Evolutionary conservation across 352 stramenopile genomes (phyloP).

Genomic region (Phytophthora kernoviae): DNA sequence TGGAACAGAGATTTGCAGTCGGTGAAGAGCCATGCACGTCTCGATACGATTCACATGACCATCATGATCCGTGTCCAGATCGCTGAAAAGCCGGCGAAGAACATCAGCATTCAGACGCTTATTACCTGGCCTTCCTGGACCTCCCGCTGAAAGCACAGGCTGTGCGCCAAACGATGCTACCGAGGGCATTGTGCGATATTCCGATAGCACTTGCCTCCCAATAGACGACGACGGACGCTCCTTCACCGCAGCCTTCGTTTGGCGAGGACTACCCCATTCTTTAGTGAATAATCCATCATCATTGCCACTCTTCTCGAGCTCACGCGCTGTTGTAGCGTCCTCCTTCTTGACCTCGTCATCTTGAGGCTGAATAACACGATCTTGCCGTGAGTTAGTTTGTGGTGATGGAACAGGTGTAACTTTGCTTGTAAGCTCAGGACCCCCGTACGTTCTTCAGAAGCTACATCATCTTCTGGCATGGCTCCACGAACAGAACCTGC

Average conservation of each 20-base stretch:
- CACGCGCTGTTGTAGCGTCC: background rate
- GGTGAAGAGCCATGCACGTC: slow-evolving; percentile 72
- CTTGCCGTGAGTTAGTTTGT: background rate
- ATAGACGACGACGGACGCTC: slow-evolving; percentile 47
- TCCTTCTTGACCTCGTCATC: background rate
- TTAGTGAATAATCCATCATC: slow-evolving; percentile 1
- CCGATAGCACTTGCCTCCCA: slow-evolving; percentile 69
- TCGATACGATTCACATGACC: slow-evolving; percentile 76
- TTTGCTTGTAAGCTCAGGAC: background rate
- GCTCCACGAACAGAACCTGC: background rate
- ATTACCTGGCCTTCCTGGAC: slow-evolving; percentile 11
- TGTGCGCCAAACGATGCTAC: slow-evolving; percentile 59
- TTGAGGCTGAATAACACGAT: background rate
- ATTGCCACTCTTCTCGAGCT: background rate
- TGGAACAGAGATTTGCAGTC: slow-evolving; percentile 65
- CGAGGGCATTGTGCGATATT: slow-evolving; percentile 71
- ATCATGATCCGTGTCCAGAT: slow-evolving; percentile 72
- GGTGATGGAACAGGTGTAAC: background rate
- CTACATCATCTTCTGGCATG: background rate
- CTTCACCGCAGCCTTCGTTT: background rate
- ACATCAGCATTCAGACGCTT: slow-evolving; percentile 54
- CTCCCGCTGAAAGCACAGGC: slow-evolving; percentile 13
- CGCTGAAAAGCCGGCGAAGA: slow-evolving; percentile 77
- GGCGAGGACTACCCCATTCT: slow-evolving; percentile 8
- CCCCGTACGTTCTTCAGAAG: background rate